Evolutionary conservation across 805 yeast species (phyloP).

Genomic region (Ogataea kodamae): DNA sequence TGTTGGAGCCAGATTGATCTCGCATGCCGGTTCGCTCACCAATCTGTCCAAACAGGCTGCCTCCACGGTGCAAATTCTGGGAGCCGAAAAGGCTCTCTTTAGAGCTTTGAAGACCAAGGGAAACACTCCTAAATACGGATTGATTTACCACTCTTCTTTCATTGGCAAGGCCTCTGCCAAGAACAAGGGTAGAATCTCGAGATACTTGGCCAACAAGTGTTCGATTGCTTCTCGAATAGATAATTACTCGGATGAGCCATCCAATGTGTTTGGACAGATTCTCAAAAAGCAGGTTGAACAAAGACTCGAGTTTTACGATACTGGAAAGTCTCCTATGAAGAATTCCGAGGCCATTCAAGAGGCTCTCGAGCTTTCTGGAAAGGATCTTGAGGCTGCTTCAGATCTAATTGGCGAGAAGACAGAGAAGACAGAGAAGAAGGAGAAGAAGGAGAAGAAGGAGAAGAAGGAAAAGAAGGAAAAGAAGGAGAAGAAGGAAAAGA

Average conservation of each 20-base stretch:
- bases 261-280: conserved; percentile 82
- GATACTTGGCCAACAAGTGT: conserved; percentile 98
- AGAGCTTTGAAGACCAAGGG: conserved; percentile 96
- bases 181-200: conserved; percentile 98
- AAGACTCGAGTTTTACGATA: conserved; percentile 91
- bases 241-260: conserved; percentile 93
- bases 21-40: conserved; percentile 97
- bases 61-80: conserved; percentile 95
- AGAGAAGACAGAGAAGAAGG: conserved; percentile 38
- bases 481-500: conserved; percentile 37
- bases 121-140: conserved; percentile 94
- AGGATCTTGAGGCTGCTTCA: conserved; percentile 26
- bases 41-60: conserved; percentile 98
- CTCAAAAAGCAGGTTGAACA: conserved; percentile 97
- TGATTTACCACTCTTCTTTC: conserved; percentile 91
- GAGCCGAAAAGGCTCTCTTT: conserved; percentile 96
- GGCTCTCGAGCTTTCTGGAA: conserved; percentile 69
- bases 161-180: conserved; percentile 92
- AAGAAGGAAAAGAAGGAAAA: conserved; percentile 34
- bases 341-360: conserved; percentile 90
- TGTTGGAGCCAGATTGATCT: conserved; percentile 96
- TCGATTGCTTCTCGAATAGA: conserved; percentile 98
- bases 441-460: conserved; percentile 45
- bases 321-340: conserved; percentile 96
- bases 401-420: conserved; percentile 32